A percentile compares a stretch with the other conserved stretches of the same genome.
These are phyloP conservation scores for Nitzschia palea DNA, from an alignment of 108 stramenopile species.

Conservation along the genomic window DNA sequence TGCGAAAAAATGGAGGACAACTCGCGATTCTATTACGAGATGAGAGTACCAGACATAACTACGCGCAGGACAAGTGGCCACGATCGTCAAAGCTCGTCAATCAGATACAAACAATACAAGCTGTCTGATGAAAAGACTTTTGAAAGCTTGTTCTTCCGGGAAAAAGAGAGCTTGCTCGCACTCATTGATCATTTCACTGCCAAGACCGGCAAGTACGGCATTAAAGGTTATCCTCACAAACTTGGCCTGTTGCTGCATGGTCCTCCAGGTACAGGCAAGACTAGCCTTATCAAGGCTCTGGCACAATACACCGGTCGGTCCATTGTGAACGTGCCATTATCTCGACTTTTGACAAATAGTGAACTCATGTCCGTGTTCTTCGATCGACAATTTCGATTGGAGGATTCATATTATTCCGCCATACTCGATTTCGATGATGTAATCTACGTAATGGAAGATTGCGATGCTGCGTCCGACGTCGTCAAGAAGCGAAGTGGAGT, in stretches of 20 bases:
- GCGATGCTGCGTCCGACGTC: constrained; percentile 62
- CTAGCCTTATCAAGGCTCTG: constrained; percentile 67
- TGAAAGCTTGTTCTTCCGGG: constrained; percentile 51
- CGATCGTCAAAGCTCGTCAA: constrained; percentile 21
- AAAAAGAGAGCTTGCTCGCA: constrained; percentile 42
- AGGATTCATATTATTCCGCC: constrained; percentile 22
- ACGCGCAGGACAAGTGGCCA: too few relatives aligned
- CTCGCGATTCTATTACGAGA: constrained; percentile 29
- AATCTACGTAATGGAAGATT: constrained; percentile 74
- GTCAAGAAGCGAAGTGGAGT: constrained; percentile 36
- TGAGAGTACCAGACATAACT: neutral
- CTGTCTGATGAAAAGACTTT: constrained; percentile 70
- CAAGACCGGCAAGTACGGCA: constrained; percentile 62
- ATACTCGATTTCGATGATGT: constrained; percentile 42
- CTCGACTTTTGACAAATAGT: constrained; percentile 58
- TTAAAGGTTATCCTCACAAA: constrained; percentile 71
- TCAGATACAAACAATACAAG: constrained; percentile 34
- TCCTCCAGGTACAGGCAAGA: constrained; percentile 91
- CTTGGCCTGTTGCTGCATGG: constrained; percentile 69
- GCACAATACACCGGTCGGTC: constrained; percentile 58
- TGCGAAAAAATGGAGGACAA: constrained; percentile 17
- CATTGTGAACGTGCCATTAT: constrained; percentile 56
- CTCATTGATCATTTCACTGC: constrained; percentile 38
- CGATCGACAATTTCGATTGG: constrained; percentile 41
- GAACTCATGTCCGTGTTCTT: constrained; percentile 59